phyloP scores from a whole-genome alignment of 202 grass and related monocot genomes.

The Setaria italica region DNA sequence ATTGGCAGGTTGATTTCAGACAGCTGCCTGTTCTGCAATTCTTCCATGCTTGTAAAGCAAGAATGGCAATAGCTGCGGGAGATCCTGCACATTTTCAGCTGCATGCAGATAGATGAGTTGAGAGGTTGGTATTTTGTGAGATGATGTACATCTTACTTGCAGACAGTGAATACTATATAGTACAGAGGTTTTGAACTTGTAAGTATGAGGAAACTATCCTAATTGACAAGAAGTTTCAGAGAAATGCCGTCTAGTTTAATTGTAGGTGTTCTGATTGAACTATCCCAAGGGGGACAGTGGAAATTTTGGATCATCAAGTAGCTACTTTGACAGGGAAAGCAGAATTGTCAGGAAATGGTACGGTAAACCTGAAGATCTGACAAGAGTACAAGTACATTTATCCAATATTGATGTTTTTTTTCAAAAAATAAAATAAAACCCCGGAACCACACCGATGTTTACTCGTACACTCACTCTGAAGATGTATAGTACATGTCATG shows the following conservation, averaged over 20 bases:
- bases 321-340: neutral
- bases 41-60: conserved; percentile 42
- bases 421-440: too few species aligned
- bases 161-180: conserved; percentile 3
- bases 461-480: neutral
- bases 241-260: neutral
- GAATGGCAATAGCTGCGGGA: neutral
- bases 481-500: neutral
- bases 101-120: neutral
- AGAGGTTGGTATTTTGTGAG: neutral
- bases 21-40: conserved; percentile 82
- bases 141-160: conserved; percentile 16
- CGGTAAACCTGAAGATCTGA: conserved; percentile 12
- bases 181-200: conserved; percentile 35
- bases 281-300: neutral
- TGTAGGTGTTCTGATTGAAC: neutral
- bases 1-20: conserved; percentile 59
- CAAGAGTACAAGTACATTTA: neutral
- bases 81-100: neutral
- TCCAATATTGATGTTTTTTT: too few species aligned
- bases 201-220: conserved; percentile 1
- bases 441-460: too few species aligned
- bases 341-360: neutral
- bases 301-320: neutral
- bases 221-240: neutral